A percentile compares a stretch with the other conserved stretches of the same genome.
Evolutionary conservation across 345 rosid genomes (phyloP).

Genomic region (Eucalyptus tenuipes): DNA sequence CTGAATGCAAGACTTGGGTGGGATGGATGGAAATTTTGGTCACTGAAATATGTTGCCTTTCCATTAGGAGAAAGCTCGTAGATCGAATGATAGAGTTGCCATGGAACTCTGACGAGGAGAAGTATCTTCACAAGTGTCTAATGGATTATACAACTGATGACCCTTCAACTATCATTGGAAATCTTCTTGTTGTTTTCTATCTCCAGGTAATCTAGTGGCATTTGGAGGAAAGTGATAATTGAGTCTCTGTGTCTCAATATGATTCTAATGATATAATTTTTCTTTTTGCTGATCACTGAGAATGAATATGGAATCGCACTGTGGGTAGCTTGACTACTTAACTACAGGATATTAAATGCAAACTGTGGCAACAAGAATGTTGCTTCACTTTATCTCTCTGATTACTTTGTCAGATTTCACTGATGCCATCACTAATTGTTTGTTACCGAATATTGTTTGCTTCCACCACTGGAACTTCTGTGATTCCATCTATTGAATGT

Average conservation of each 20-base stretch:
- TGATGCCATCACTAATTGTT: not conserved
- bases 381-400: not conserved
- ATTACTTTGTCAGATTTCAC: not conserved
- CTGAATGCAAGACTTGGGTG: constrained; percentile 42
- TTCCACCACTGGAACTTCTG: not conserved
- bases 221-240: not conserved
- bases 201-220: constrained; percentile 54
- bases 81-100: constrained; percentile 90
- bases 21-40: constrained; percentile 82
- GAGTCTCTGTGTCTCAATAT: not conserved
- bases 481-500: not conserved
- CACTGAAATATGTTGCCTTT: constrained; percentile 81
- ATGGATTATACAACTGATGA: constrained; percentile 62
- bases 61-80: constrained; percentile 71
- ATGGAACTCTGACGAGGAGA: constrained; percentile 90
- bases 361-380: not conserved
- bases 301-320: not conserved
- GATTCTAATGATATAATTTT: not conserved
- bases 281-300: not conserved
- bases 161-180: constrained; percentile 64
- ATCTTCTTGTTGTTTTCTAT: constrained; percentile 77
- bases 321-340: not conserved
- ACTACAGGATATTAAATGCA: not conserved
- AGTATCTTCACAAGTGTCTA: constrained; percentile 65
- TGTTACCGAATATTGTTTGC: not conserved